Conservation (phyloP, 176 grass and related monocot genomes). For the Lolium rigidum region DNA sequence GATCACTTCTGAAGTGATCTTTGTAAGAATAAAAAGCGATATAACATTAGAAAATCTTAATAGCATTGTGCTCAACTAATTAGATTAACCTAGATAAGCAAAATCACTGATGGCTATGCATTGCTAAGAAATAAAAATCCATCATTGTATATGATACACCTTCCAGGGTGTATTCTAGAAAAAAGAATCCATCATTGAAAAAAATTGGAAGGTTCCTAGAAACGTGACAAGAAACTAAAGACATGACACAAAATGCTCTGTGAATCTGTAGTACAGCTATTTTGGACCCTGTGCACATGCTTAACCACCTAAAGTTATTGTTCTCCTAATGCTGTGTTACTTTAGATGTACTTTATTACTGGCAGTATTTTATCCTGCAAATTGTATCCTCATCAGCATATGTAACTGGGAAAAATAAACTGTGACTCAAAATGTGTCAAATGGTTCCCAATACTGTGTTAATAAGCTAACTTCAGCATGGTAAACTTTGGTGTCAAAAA, state of each 20-base stretch:
- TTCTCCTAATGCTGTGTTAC: constrained; percentile 33
- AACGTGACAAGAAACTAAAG: constrained; percentile 28
- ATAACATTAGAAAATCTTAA: constrained; percentile 26
- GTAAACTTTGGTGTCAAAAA: constrained; percentile 28
- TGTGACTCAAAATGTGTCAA: constrained; percentile 1
- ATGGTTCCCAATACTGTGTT: neutral
- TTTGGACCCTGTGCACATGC: constrained; percentile 36
- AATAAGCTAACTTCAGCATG: neutral
- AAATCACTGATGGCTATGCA: constrained; percentile 8
- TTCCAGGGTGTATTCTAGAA: neutral
- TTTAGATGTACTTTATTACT: constrained; percentile 30
- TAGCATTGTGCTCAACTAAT: constrained; percentile 22
- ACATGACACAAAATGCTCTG: neutral
- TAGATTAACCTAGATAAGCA: neutral
- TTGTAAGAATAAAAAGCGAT: neutral
- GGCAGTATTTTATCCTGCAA: constrained; percentile 46
- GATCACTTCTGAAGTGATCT: neutral
- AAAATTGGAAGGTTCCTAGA: constrained; percentile 43
- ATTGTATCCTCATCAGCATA: constrained; percentile 4
- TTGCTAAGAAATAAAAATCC: constrained; percentile 30
- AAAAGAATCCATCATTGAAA: constrained; percentile 22
- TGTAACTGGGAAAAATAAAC: neutral
- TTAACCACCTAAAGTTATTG: constrained; percentile 43
- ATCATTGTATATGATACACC: neutral
- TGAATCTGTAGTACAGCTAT: constrained; percentile 38